Evolutionary conservation across 108 stramenopile genomes (phyloP).

Genomic region (Nitzschia inconspicua): DNA sequence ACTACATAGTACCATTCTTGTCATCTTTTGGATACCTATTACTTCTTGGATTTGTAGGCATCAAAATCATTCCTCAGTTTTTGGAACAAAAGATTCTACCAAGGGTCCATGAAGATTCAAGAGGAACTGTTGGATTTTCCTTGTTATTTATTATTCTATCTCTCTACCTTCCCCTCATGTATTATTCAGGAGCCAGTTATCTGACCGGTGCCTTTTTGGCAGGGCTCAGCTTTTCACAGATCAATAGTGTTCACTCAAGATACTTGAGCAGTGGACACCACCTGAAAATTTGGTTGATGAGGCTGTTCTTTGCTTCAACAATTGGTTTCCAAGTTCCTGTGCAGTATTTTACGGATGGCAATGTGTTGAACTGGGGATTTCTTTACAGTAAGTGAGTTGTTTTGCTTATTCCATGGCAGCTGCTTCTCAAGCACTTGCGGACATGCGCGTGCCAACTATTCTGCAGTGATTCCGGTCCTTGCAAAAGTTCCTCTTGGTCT

Average conservation of each 20-base stretch:
- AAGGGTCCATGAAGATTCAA: not conserved
- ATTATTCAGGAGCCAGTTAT: slow-evolving; percentile 49
- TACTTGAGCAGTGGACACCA: not conserved
- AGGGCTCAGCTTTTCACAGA: slow-evolving; percentile 54
- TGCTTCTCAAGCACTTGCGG: slow-evolving; percentile 36
- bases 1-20: slow-evolving; percentile 33
- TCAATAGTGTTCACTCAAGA: slow-evolving; percentile 25
- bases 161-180: slow-evolving; percentile 42
- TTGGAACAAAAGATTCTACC: not conserved
- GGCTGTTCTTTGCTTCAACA: slow-evolving; percentile 66
- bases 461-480: not conserved
- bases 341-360: slow-evolving; percentile 41
- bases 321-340: slow-evolving; percentile 45
- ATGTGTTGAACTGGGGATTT: slow-evolving; percentile 43
- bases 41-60: slow-evolving; percentile 26
- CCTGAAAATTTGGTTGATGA: slow-evolving; percentile 56
- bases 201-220: slow-evolving; percentile 63
- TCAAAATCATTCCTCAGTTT: slow-evolving; percentile 44
- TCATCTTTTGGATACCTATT: slow-evolving; percentile 27
- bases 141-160: slow-evolving; percentile 30
- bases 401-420: slow-evolving; percentile 49
- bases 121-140: slow-evolving; percentile 1
- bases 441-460: slow-evolving; percentile 25
- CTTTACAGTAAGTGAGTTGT: too few relatives aligned
- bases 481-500: not conserved